Evolutionary conservation across 2,329 filamentous ascomycete species (phyloP).

Genomic region (Ceratocystis variospora): DNA sequence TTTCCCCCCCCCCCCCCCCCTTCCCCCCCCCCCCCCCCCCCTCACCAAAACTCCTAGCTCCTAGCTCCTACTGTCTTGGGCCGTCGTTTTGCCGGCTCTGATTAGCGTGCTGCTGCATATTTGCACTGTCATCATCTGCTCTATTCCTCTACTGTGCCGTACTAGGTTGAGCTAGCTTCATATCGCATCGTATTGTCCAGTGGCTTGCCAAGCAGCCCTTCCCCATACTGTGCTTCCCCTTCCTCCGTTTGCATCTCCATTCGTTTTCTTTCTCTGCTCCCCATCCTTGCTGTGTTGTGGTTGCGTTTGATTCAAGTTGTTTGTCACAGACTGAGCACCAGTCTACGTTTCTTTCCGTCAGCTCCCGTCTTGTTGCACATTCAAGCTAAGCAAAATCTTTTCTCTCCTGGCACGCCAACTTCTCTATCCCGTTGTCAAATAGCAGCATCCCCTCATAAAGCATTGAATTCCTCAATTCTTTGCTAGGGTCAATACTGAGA

Average conservation of each 20-base stretch:
- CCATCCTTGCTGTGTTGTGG: background rate
- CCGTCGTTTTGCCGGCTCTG: too few relatives aligned
- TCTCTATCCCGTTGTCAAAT: background rate
- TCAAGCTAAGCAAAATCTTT: background rate
- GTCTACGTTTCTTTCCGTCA: constrained; percentile 3
- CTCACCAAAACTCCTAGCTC: background rate
- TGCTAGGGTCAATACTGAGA: background rate
- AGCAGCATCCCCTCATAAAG: background rate
- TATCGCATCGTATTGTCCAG: background rate
- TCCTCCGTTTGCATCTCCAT: background rate
- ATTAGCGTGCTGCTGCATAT: background rate
- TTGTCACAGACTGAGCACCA: constrained; percentile 13
- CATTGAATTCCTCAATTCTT: background rate
- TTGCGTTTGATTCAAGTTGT: constrained; percentile 10
- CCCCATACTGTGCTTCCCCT: background rate
- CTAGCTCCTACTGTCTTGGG: too few relatives aligned
- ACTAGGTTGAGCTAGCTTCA: background rate
- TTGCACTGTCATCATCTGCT: background rate
- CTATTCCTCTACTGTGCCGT: background rate
- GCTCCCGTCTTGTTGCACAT: background rate
- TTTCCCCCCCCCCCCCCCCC: constrained; percentile 19
- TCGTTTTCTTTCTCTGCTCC: constrained; percentile 11
- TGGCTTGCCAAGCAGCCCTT: constrained; percentile 21
- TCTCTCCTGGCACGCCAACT: background rate
- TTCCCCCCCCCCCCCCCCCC: background rate